Evolutionary conservation across 139 green algal species (phyloP).

Genomic region (Edaphochlamys debaryana): DNA sequence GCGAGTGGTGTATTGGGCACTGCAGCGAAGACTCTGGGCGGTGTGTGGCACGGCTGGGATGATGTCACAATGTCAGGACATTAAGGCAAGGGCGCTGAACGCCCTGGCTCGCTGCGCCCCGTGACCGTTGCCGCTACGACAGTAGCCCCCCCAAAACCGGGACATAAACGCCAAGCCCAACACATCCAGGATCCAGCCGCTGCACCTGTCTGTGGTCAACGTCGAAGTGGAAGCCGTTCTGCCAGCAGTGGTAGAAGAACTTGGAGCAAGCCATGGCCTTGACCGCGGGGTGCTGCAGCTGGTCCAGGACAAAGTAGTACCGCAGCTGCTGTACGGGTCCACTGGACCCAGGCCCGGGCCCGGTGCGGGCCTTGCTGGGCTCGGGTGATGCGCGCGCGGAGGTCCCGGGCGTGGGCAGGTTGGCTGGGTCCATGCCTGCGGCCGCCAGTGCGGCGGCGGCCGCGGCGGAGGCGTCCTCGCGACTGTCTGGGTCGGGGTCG

Average conservation of each 20-base stretch:
- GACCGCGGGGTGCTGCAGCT: conserved; percentile 41
- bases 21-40: no score
- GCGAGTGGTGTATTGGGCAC: neutral
- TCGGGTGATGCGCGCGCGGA: no score
- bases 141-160: no score
- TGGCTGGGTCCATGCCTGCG: neutral
- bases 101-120: no score
- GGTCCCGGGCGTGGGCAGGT: neutral
- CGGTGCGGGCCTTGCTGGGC: no score
- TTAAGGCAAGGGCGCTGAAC: no score
- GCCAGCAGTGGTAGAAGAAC: conserved; percentile 58
- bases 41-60: no score
- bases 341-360: no score
- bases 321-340: conserved; percentile 25
- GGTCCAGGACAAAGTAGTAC: conserved; percentile 55
- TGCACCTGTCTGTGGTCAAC: conserved; percentile 49
- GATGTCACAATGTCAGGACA: no score
- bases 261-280: conserved; percentile 42
- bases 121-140: no score
- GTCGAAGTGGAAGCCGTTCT: conserved; percentile 56
- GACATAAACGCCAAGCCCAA: no score
- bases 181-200: no score
- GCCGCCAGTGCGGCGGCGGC: neutral
- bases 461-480: neutral
- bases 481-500: neutral